Base-by-base conservation (phyloP, 164 flowering plant species). In the Cinnamomum micranthum region DNA sequence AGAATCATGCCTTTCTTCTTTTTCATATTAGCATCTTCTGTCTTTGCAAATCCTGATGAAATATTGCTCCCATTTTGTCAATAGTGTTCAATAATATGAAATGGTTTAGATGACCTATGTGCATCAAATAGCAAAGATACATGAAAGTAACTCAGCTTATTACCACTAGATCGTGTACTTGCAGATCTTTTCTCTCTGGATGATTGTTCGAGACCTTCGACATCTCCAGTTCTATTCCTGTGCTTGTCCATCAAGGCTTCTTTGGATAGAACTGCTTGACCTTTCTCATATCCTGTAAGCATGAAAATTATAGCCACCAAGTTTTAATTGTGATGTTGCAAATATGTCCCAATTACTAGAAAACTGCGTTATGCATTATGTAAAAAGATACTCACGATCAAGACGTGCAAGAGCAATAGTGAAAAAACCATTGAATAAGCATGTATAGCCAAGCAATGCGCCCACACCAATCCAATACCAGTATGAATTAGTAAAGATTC, bases 1-100 rank as follows among this genome's bases (percentile, higher is more conserved):
- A 88, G 88, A 76, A 84, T 63, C 89, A 88, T 87, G 70, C 86
- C 87, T 66, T 80, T 79, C 78, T 23, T 65, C 62, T 63, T 62
- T 33, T 41, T 69, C 13, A 73, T 63, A 65, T 50, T 64, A 51
- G 59, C 73, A 6, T 71, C 82, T 24, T 27, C n/a, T 55, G n/a
- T 20, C n/a, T 19, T 15, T 14, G n/a, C 60, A 15, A 55, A 4
- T 55, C n/a, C 20, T 55, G 60, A 55, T 55, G 20, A 15, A 14
- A 55, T 17, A 55, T 14, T 4, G 13, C 4, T 20, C n/a, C 12
- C 60, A 55, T 55, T 55, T 55, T 14, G 13, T 6, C 60, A 55
- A 4, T 17, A 20, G 12, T 15, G 60, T 55, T 55, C 0, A 14
- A 55, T 3, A 15, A 15, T 20, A 55, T 17, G 20, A 55, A 55